phyloP scores from a whole-genome alignment of 2,329 filamentous ascomycete species.

The Lasiodiplodia gonubiensis region DNA sequence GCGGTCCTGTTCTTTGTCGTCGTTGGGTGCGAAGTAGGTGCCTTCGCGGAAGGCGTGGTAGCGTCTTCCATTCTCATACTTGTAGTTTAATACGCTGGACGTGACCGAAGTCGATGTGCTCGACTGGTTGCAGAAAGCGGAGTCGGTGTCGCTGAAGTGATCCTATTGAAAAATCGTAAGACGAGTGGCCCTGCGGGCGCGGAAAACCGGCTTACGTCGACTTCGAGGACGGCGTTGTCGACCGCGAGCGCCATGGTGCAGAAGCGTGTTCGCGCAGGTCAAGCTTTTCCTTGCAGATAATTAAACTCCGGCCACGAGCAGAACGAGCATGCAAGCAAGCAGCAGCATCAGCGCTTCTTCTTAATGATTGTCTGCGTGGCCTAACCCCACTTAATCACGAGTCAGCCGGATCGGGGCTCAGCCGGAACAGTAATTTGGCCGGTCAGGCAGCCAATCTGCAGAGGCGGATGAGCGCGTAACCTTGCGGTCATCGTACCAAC shows the following conservation, averaged over 20 bases:
- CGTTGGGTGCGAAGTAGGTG: conserved; percentile 45
- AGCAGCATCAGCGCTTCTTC: background rate
- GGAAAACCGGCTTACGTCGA: background rate
- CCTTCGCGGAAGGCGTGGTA: conserved; percentile 40
- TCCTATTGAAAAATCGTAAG: background rate
- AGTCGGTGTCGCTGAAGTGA: conserved; percentile 2
- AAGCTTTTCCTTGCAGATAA: background rate
- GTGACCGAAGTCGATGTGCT: conserved; percentile 41
- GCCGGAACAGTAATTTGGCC: background rate
- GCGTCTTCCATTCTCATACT: conserved; percentile 28
- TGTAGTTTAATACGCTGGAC: conserved; percentile 41
- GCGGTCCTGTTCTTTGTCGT: conserved; percentile 47
- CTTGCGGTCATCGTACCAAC: background rate
- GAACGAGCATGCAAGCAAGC: background rate
- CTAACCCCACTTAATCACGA: background rate
- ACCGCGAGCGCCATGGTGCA: conserved; percentile 1
- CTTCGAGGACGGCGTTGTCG: background rate
- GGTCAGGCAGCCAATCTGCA: background rate
- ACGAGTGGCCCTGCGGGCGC: background rate
- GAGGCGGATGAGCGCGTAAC: background rate
- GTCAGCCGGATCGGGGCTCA: background rate
- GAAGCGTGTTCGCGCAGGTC: background rate
- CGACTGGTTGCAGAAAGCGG: conserved; percentile 18
- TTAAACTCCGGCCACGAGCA: background rate
- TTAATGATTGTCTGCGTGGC: background rate